These are phyloP conservation scores for Stagonosporopsis vannaccii DNA, from an alignment of 2,329 filamentous ascomycete species.

Conservation along the genomic window DNA sequence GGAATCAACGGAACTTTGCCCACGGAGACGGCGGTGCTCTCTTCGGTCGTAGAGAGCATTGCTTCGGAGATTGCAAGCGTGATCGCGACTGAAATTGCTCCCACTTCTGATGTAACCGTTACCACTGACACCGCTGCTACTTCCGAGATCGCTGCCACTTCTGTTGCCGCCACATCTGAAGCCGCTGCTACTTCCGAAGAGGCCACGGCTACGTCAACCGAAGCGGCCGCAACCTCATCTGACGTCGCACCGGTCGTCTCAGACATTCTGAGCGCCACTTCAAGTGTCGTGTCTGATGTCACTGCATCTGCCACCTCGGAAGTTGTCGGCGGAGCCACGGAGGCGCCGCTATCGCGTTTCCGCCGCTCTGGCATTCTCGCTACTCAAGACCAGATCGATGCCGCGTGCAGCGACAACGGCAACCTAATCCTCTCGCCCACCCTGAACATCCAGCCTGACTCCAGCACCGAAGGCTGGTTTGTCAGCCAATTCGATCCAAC, in stretches of 20 bases:
- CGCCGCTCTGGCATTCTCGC: constrained; percentile 30
- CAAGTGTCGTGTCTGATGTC: constrained; percentile 10
- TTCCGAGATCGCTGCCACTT: background rate
- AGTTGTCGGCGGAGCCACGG: background rate
- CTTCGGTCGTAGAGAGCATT: constrained; percentile 2
- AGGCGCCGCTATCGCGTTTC: constrained; percentile 5
- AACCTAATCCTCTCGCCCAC: constrained; percentile 40
- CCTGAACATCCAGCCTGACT: constrained; percentile 28
- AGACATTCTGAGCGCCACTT: constrained; percentile 5
- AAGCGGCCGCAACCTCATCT: background rate
- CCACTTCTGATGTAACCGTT: background rate
- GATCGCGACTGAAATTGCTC: background rate
- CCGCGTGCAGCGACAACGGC: constrained; percentile 30
- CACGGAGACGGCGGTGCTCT: background rate
- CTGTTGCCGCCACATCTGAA: background rate
- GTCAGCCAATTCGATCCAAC: constrained; percentile 22
- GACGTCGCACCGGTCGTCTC: constrained; percentile 3
- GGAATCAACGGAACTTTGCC: constrained; percentile 2
- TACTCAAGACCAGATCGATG: constrained; percentile 33
- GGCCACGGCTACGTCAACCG: background rate
- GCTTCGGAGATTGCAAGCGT: constrained; percentile 1
- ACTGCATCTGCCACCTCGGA: constrained; percentile 3
- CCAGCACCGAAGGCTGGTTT: constrained; percentile 32
- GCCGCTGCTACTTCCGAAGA: background rate
- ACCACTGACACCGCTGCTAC: background rate